These are phyloP conservation scores for Russula foetens DNA, from an alignment of 768 basidiomycete genomes.

Conservation along the genomic window DNA sequence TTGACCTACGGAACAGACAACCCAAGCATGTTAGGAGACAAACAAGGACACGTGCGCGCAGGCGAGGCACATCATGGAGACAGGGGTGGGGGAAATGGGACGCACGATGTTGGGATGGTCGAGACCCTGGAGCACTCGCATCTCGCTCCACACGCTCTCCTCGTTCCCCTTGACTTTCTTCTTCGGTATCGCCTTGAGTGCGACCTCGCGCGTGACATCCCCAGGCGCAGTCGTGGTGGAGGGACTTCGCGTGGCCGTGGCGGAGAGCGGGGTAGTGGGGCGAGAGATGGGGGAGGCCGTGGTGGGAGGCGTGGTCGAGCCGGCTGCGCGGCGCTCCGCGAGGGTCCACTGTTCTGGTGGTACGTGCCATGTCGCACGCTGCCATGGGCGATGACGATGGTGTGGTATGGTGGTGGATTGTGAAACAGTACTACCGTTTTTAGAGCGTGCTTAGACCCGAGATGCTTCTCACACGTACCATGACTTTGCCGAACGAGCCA, in stretches of 20 bases:
- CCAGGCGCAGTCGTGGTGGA: no score
- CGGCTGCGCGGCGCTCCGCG: slow-evolving; percentile 47
- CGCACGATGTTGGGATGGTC: slow-evolving; percentile 88
- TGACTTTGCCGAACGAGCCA: slow-evolving; percentile 88
- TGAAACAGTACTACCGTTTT: not conserved
- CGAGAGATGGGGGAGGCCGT: not conserved
- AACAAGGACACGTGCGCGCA: not conserved
- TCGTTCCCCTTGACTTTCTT: slow-evolving; percentile 94
- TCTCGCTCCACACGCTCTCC: slow-evolving; percentile 82
- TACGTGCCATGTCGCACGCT: slow-evolving; percentile 76
- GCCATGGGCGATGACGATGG: no score
- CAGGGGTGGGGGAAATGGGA: slow-evolving; percentile 18
- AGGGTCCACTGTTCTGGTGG: slow-evolving; percentile 50
- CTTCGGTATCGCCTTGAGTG: slow-evolving; percentile 88
- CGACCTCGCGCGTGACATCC: slow-evolving; percentile 59
- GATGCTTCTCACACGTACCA: slow-evolving; percentile 35
- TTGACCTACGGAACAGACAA: slow-evolving; percentile 53
- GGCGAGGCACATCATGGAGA: not conserved
- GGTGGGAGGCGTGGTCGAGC: slow-evolving; percentile 11
- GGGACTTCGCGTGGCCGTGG: not conserved
- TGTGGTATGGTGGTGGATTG: no score
- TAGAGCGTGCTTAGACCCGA: not conserved
- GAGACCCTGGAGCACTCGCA: slow-evolving; percentile 84
- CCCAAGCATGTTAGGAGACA: not conserved
- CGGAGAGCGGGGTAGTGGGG: not conserved